These are phyloP conservation scores for Zasmidium cellare DNA, from an alignment of 2,329 filamentous ascomycete species.

Conservation along the genomic window DNA sequence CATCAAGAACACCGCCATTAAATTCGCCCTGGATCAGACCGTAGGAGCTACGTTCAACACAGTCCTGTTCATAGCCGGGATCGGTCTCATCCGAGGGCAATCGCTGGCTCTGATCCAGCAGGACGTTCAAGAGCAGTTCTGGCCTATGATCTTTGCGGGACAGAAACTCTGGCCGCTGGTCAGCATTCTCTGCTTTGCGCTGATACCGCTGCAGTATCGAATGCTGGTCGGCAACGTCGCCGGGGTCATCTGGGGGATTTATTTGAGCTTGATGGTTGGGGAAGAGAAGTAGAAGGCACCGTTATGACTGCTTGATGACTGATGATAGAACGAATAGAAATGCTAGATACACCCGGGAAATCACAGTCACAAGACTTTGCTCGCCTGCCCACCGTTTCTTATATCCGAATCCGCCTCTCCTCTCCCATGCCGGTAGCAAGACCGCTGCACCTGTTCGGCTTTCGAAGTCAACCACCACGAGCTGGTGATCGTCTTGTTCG, in stretches of 20 bases:
- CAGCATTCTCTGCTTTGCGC: constrained; percentile 67
- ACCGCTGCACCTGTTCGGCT: no score
- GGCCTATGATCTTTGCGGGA: constrained; percentile 64
- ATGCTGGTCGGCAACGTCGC: constrained; percentile 71
- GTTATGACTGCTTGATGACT: neutral
- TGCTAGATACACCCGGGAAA: no score
- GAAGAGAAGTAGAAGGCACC: neutral
- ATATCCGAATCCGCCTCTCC: no score
- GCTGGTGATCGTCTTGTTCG: no score
- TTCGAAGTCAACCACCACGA: no score
- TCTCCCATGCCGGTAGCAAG: no score
- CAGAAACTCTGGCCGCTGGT: constrained; percentile 73
- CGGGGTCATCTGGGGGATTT: constrained; percentile 73
- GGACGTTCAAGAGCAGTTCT: constrained; percentile 29
- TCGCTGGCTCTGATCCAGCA: constrained; percentile 16
- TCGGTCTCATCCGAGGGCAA: constrained; percentile 54
- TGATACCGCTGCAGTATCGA: constrained; percentile 70
- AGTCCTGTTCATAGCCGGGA: constrained; percentile 61
- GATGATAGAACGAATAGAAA: neutral
- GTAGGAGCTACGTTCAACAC: constrained; percentile 66
- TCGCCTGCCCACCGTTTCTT: no score
- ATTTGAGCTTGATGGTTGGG: constrained; percentile 63
- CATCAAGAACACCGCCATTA: constrained; percentile 64
- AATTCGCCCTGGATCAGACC: constrained; percentile 69
- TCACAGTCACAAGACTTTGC: no score